Conservation (phyloP, 306 rosid species). For the Cajanus cajan region DNA sequence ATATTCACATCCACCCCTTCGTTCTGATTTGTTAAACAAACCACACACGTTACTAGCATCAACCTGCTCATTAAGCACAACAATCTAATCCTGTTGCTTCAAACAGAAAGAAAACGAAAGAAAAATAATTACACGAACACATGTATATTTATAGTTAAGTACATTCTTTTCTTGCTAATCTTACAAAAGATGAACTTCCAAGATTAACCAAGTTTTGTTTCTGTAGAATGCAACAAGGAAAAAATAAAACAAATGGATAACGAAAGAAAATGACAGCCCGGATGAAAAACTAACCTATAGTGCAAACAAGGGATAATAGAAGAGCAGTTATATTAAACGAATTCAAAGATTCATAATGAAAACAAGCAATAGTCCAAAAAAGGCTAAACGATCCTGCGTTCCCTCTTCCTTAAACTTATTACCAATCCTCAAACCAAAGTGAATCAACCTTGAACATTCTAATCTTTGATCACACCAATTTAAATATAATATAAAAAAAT, state of each 20-base stretch:
- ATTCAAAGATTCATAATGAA: background rate
- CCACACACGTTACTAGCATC: background rate
- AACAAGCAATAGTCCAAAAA: background rate
- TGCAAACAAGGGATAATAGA: background rate
- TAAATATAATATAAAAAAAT: background rate
- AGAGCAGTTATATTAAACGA: background rate
- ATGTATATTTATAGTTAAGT: no score
- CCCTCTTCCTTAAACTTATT: background rate
- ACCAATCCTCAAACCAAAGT: background rate
- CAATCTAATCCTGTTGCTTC: background rate
- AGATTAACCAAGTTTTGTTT: background rate
- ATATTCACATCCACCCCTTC: background rate
- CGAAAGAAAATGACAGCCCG: background rate
- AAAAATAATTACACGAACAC: no score
- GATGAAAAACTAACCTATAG: background rate
- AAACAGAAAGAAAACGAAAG: background rate
- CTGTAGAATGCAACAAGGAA: background rate
- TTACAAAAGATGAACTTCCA: background rate
- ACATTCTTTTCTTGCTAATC: background rate
- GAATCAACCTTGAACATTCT: background rate
- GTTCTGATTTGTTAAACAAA: background rate
- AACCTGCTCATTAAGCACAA: background rate
- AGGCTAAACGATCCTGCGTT: background rate
- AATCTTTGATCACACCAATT: background rate
- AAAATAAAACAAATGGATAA: background rate